Evolutionary conservation across 768 basidiomycete genomes (phyloP), one percentile per base, ranked within the genome.

Genomic region (Filobasidium floriforme): DNA sequence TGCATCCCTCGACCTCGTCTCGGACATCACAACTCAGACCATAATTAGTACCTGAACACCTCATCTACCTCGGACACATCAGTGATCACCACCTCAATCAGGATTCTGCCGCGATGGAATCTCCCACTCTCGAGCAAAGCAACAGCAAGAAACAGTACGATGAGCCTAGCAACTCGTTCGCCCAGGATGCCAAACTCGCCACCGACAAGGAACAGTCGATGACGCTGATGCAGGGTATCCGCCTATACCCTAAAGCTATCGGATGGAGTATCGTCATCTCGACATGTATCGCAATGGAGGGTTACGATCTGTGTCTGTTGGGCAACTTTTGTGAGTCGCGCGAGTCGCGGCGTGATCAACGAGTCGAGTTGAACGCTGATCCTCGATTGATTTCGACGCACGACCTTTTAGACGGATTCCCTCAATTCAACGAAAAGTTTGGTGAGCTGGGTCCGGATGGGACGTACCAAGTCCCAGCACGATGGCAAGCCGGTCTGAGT

Each of bases 401-500:
- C 26, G 7, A 49, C 22, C 49, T 7, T n/a, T 0, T 32, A 66
- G 65, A 78, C 69, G 77, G 73, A 1, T 75, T 75, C 65, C 69
- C 72, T 10, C 73, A 72, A 41, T 78, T 78, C 70, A 74, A 75
- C 52, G 49, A 66, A 57, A 70, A 74, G 49, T 77, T 72, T 66
- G 76, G 75, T 51, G 71, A 69, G 18, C 32, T 72, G 55, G 54
- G 51, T 18, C 51, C 69, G 11, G 72, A 74, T 57, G 79, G 77
- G 10, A 62, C 66, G 0, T 80, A 79, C 62, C 69, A 76, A 26
- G 73, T 81, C 26, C 76, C 79, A 0, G 77, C 80, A 0, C 65
- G 70, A 44, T 80, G 80, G 80, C 80, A 80, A 61, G 71, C 79
- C 19, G 80, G 77, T 52, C 69, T 81, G 28, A 71, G 71, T 24